phyloP scores from a whole-genome alignment of 2,329 filamentous ascomycete genomes.

The Colletotrichum falcatum region DNA sequence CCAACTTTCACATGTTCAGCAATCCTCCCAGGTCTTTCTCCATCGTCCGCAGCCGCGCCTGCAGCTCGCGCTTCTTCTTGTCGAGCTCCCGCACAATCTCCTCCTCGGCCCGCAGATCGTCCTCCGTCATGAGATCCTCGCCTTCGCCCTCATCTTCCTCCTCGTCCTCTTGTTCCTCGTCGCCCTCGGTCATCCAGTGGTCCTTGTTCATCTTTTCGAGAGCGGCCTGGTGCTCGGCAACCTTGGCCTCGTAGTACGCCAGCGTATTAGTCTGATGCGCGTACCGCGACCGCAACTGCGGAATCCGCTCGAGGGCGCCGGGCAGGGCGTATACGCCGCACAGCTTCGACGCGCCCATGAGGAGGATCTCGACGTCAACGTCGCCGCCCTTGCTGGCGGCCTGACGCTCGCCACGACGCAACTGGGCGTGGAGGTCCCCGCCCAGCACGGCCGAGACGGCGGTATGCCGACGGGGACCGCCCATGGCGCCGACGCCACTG shows the following conservation, averaged over 20 bases:
- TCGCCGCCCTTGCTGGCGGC: constrained; percentile 70
- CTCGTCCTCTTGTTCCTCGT: constrained; percentile 64
- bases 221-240: constrained; percentile 80
- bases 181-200: constrained; percentile 66
- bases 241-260: constrained; percentile 82
- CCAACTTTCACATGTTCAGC: constrained; percentile 59
- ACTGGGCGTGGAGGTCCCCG: constrained; percentile 85
- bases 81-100: constrained; percentile 71
- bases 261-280: constrained; percentile 79
- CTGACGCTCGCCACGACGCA: constrained; percentile 67
- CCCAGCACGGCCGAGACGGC: constrained; percentile 92
- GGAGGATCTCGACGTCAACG: constrained; percentile 86
- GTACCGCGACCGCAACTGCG: constrained; percentile 77
- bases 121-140: constrained; percentile 69
- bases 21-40: constrained; percentile 68
- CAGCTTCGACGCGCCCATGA: constrained; percentile 90
- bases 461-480: constrained; percentile 75
- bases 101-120: constrained; percentile 76
- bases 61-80: constrained; percentile 66
- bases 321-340: constrained; percentile 88
- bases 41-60: constrained; percentile 64
- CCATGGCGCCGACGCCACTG: constrained; percentile 35
- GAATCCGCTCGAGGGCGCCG: constrained; percentile 82
- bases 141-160: constrained; percentile 53
- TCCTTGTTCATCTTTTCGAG: constrained; percentile 79